These are phyloP conservation scores for Penicillium waksmanii DNA, from an alignment of 495 filamentous ascomycete species.

Conservation along the genomic window DNA sequence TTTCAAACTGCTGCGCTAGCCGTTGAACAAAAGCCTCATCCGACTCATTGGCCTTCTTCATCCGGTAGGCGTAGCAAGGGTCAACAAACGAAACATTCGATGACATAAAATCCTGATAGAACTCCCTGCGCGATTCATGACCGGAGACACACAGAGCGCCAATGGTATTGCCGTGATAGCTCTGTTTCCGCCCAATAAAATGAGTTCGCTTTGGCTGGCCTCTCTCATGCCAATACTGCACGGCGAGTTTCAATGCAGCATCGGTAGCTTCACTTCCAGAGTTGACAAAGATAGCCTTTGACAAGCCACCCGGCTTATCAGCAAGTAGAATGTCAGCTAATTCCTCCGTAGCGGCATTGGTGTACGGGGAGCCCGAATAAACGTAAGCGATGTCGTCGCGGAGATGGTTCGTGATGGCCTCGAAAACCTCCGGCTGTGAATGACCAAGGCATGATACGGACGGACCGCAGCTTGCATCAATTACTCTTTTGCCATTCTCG, in stretches of 20 bases:
- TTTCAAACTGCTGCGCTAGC: constrained; percentile 59
- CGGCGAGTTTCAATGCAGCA: constrained; percentile 58
- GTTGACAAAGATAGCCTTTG: constrained; percentile 38
- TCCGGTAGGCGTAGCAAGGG: constrained; percentile 46
- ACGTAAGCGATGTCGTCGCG: constrained; percentile 25
- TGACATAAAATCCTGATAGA: constrained; percentile 38
- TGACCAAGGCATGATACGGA: constrained; percentile 41
- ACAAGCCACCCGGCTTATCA: constrained; percentile 29
- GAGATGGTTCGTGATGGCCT: constrained; percentile 20
- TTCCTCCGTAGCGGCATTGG: constrained; percentile 30
- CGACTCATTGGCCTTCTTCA: constrained; percentile 32
- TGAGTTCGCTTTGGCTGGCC: constrained; percentile 42
- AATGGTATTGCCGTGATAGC: constrained; percentile 70
- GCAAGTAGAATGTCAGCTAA: constrained; percentile 32
- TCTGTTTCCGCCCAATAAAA: constrained; percentile 64
- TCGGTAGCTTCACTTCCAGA: constrained; percentile 59
- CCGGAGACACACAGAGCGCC: constrained; percentile 53
- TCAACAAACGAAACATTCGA: constrained; percentile 37
- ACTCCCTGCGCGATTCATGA: constrained; percentile 32
- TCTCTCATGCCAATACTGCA: constrained; percentile 41
- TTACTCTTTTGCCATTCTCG: constrained; percentile 52
- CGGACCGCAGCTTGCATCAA: constrained; percentile 50
- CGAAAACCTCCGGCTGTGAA: constrained; percentile 18
- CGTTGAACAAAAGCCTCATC: constrained; percentile 40
- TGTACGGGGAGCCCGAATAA: constrained; percentile 17